phyloP scores from a whole-genome alignment of 2,329 filamentous ascomycete genomes.

The Anthostomella pinea region DNA sequence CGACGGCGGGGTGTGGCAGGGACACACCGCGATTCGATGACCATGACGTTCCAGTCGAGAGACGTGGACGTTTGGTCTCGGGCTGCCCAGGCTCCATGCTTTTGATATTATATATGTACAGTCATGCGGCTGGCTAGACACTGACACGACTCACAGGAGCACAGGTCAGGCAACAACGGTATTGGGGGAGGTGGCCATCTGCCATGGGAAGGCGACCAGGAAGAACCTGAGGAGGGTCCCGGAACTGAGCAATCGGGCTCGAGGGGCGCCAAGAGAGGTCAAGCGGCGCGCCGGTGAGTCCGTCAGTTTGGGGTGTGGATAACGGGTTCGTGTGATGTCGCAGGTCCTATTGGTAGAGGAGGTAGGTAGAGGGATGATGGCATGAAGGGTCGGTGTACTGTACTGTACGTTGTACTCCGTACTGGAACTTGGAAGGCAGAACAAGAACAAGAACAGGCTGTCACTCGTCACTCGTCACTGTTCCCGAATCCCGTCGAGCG shows the following conservation, averaged over 20 bases:
- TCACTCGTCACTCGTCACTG: conserved; percentile 3
- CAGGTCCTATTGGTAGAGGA: conserved; percentile 21
- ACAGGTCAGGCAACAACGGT: conserved; percentile 33
- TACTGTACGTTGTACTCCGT: conserved; percentile 13
- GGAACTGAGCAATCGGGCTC: conserved; percentile 25
- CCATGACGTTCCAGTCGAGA: conserved; percentile 47
- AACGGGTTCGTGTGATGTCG: conserved; percentile 18
- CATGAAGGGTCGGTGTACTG: conserved; percentile 24
- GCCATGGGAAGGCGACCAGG: conserved; percentile 36
- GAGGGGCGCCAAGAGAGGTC: conserved; percentile 25
- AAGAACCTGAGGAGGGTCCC: conserved; percentile 25
- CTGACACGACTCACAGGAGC: too few species aligned
- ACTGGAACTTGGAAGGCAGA: conserved; percentile 3
- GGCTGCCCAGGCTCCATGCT: conserved; percentile 60
- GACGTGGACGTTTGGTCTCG: conserved; percentile 58
- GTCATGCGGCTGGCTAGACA: conserved; percentile 31
- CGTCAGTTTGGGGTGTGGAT: conserved; percentile 19
- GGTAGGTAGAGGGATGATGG: conserved; percentile 16
- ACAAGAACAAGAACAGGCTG: too few species aligned
- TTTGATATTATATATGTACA: conserved; percentile 40
- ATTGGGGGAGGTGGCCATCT: conserved; percentile 34
- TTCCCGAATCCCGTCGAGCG: conserved; percentile 13
- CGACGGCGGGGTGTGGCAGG: conserved; percentile 43
- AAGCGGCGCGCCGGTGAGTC: conserved; percentile 24
- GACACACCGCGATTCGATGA: conserved; percentile 45